Percentiles rank a stretch among this genome's conserved stretches.
Conservation (phyloP, 768 basidiomycete genomes). For the Sporobolomyces pararoseus region DNA sequence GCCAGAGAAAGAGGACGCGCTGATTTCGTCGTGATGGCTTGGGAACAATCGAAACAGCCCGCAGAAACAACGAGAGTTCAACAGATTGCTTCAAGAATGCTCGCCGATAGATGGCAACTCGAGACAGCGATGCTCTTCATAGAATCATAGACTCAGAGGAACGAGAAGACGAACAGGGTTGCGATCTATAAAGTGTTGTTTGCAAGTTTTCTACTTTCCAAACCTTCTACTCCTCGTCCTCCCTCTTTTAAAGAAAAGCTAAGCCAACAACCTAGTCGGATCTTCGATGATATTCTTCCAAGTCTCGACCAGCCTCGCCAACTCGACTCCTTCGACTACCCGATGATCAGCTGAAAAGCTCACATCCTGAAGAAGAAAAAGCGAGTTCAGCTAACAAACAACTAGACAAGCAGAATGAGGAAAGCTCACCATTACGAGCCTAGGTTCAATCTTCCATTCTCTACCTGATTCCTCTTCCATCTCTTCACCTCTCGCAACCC, state of each 20-base stretch:
- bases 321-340: conserved; percentile 80
- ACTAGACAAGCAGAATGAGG: not conserved
- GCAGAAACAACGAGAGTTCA: too few relatives aligned
- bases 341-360: conserved; percentile 86
- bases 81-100: too few relatives aligned
- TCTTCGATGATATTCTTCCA: conserved; percentile 77
- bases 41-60: too few relatives aligned
- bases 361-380: conserved; percentile 51
- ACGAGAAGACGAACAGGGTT: too few relatives aligned
- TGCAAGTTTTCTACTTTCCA: too few relatives aligned
- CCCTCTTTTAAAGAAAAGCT: not conserved
- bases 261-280: conserved; percentile 50
- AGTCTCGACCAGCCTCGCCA: conserved; percentile 67
- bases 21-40: too few relatives aligned
- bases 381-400: not conserved
- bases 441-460: conserved; percentile 61
- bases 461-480: conserved; percentile 52
- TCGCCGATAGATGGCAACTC: too few relatives aligned
- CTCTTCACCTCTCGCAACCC: conserved; percentile 49
- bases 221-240: conserved; percentile 5
- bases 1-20: too few relatives aligned
- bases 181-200: too few relatives aligned
- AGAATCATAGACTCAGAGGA: too few relatives aligned
- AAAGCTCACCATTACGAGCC: conserved; percentile 37
- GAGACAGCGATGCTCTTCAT: too few relatives aligned